These are phyloP conservation scores for Raphanus sativus DNA, from an alignment of 345 rosid genomes.

Conservation along the genomic window DNA sequence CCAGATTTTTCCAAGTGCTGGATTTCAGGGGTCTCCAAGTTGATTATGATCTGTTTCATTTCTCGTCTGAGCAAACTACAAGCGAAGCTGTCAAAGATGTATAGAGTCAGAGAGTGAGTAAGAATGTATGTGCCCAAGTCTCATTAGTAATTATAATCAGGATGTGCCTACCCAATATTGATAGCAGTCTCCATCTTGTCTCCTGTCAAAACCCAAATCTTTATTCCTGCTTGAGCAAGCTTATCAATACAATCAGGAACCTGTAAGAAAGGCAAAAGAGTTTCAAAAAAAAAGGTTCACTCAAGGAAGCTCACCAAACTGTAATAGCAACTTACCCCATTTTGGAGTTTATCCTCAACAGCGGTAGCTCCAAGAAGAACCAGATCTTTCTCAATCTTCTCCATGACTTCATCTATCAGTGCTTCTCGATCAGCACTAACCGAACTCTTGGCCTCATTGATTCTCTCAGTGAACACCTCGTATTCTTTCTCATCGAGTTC, in stretches of 20 bases:
- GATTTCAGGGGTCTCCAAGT: constrained; percentile 70
- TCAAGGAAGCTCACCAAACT: background rate
- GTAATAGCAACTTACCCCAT: constrained; percentile 65
- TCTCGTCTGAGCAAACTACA: constrained; percentile 96
- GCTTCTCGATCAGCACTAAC: constrained; percentile 76
- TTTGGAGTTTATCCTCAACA: constrained; percentile 96
- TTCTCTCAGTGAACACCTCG: constrained; percentile 49
- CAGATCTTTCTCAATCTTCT: constrained; percentile 72
- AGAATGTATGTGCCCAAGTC: constrained; percentile 14
- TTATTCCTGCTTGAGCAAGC: constrained; percentile 98
- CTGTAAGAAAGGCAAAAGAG: constrained; percentile 40
- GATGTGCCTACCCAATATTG: constrained; percentile 75
- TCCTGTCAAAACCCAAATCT: constrained; percentile 97
- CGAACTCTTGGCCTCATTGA: constrained; percentile 72
- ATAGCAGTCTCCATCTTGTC: constrained; percentile 99
- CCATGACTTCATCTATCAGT: constrained; percentile 68
- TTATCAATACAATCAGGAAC: constrained; percentile 97
- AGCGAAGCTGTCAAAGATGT: constrained; percentile 64
- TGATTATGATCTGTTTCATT: constrained; percentile 90
- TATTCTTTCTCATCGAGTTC: constrained; percentile 73
- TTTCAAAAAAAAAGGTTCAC: too few relatives aligned
- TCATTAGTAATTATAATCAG: background rate
- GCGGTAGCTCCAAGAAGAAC: constrained; percentile 97
- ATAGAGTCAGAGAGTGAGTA: constrained; percentile 34
- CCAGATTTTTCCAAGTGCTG: constrained; percentile 68